Base-by-base conservation (phyloP, 2,329 filamentous ascomycete species). In the Cryphonectria carpinicola region DNA sequence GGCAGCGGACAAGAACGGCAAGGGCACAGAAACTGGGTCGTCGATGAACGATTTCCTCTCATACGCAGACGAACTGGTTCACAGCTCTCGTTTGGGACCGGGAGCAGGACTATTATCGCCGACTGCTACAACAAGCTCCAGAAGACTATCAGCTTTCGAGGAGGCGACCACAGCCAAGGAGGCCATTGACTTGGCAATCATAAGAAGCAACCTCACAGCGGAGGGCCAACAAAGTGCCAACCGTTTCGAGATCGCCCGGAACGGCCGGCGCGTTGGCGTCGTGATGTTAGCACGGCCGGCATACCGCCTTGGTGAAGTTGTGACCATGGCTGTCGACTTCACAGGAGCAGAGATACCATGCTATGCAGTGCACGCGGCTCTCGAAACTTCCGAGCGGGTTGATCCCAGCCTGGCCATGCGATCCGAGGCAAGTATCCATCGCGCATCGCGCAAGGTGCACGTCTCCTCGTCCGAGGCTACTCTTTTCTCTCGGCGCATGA, bases 221-320 rank as follows among this genome's bases (percentile, higher is more conserved):
- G 86, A 89, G 61, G 87, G 89, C n/a, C 90, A 91, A 49, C 91
- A 94, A 76, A 95, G 93, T 77, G 89, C 92, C n/a, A 98, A 97
- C 77, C 90, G 94, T 54, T 99, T 98, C 79, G 95, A 97, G 78
- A 98, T 99, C 78, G 92, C 95, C 17, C 92, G 95, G 19, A 95
- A 94, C 77, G 95, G 95, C n/a, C 90, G 91, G 69, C 91, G 91
- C n/a, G 95, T 99, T 17, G 95, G 93, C 3, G 93, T 97, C 7
- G 89, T 99, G 69, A 94, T 95, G 81, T 87, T 99, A 43, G 92
- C 95, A 6, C 90, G 96, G 13, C 94, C 96, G 0, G 90, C 95
- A 0, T 98, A 97, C 82, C 88, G 95, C 61, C 85, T 99, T 0
- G 96, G 96, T 71, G 96, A 99, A 80, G 90, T 92, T 0, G 89